phyloP scores from a whole-genome alignment of 352 stramenopile genomes.

The Pythium vanterpoolii region DNA sequence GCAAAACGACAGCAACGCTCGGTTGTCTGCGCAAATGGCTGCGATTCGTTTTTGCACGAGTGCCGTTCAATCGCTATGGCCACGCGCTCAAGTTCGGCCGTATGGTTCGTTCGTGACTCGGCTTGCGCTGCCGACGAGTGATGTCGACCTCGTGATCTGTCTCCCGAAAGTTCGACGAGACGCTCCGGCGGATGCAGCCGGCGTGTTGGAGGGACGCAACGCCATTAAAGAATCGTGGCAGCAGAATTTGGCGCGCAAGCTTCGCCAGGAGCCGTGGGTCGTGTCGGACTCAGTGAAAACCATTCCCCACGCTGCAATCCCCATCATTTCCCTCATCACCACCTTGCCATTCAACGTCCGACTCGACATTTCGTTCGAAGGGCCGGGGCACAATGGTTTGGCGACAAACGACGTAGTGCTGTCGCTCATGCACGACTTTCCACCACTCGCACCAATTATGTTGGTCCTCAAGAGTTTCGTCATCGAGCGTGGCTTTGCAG shows the following conservation, averaged over 20 bases:
- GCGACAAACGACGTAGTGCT: conserved; percentile 93
- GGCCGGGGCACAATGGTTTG: conserved; percentile 94
- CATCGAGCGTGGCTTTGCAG: conserved; percentile 91
- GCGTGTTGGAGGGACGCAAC: conserved; percentile 96
- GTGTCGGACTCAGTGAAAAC: conserved; percentile 94
- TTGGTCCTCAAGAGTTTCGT: conserved; percentile 95
- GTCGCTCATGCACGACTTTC: conserved; percentile 91
- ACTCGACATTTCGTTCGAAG: conserved; percentile 97
- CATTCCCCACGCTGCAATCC: conserved; percentile 95
- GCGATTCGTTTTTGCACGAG: conserved; percentile 74
- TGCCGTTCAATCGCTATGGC: conserved; percentile 90
- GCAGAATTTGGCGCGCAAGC: conserved; percentile 94
- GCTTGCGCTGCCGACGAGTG: conserved; percentile 94
- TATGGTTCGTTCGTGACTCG: conserved; percentile 97
- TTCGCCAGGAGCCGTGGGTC: conserved; percentile 92
- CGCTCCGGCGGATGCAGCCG: conserved; percentile 92
- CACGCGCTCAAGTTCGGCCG: conserved; percentile 93
- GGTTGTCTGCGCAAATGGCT: conserved; percentile 68
- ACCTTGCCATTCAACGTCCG: conserved; percentile 74
- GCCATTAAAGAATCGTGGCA: conserved; percentile 98
- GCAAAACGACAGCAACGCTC: conserved; percentile 66
- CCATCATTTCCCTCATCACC: conserved; percentile 95
- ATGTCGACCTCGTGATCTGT: conserved; percentile 97
- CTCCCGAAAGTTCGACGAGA: conserved; percentile 96
- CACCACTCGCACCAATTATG: conserved; percentile 93